These are phyloP conservation scores for Phyllostachys edulis DNA, from an alignment of 176 grass and related monocot genomes.

Conservation along the genomic window DNA sequence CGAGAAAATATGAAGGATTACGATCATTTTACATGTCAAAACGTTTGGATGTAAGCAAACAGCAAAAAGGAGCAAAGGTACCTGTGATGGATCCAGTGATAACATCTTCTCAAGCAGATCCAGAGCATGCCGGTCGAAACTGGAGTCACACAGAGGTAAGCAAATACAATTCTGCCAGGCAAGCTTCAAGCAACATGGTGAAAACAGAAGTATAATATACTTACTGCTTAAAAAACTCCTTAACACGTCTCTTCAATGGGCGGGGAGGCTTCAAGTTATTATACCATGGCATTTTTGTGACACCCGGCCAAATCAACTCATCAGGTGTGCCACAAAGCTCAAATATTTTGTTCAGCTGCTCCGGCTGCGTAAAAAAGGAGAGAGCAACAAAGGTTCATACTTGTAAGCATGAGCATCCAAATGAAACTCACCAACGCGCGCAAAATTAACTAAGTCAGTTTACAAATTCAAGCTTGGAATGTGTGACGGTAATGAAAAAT, in stretches of 20 bases:
- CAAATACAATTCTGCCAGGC: conserved; percentile 10
- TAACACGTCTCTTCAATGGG: conserved; percentile 65
- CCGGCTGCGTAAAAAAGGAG: conserved; percentile 45
- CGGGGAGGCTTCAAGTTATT: conserved; percentile 85
- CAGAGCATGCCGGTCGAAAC: conserved; percentile 84
- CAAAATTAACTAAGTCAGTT: not conserved
- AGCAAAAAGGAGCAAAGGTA: conserved; percentile 23
- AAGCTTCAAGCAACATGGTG: conserved; percentile 30
- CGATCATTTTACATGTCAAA: conserved; percentile 7
- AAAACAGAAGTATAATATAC: conserved; percentile 34
- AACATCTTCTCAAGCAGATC: conserved; percentile 88
- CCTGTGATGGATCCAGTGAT: conserved; percentile 71
- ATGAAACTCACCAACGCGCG: not conserved
- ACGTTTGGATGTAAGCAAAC: not conserved
- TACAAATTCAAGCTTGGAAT: not conserved
- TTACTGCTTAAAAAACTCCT: conserved; percentile 90
- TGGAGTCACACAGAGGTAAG: conserved; percentile 23
- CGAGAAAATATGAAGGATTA: conserved; percentile 15
- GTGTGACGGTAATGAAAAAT: not conserved
- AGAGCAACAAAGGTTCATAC: not conserved
- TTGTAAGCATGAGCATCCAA: not conserved
- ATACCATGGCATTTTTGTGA: conserved; percentile 92
- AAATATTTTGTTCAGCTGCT: conserved; percentile 87
- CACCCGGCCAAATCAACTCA: conserved; percentile 79
- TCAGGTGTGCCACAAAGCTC: conserved; percentile 92